Base-by-base conservation (phyloP, 331 rosid genomes). In the Telfairia occidentalis region DNA sequence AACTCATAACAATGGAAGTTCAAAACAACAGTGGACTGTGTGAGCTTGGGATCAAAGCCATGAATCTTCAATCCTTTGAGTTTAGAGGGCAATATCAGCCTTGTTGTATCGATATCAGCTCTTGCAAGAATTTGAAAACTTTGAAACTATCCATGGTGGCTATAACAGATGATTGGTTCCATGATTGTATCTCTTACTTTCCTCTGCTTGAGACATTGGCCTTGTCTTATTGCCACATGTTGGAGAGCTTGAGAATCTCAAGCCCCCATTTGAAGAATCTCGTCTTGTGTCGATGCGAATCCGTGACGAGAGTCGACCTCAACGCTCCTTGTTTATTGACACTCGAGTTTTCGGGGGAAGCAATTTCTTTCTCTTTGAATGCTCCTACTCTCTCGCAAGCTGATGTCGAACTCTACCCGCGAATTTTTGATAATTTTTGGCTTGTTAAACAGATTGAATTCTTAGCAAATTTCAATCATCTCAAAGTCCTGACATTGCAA, bases 141-240 rank as follows among this genome's bases (percentile, higher is more conserved):
- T 48, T 72, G 38, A 72, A 18, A n/a, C 53, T 72, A 4, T 26
- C 60, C 38, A 72, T 72, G 76, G 76, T 72, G 76, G 60, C 60
- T n/a, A n/a, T 72, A 72, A 26, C 61, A 72, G 76, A 50, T 72
- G 45, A 50, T 26, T 72, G 76, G 63, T n/a, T 72, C 2, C 18
- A 30, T 72, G 46, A 26, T 9, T 18, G 57, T 29, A 5, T 72
- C 45, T 28, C 24, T 49, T 16, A 72, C 9, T 38, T 72, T 30
- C 28, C 43, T 28, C 26, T 49, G 61, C 76, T 72, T 72, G 76
- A 49, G 60, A 72, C n/a, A 0, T 49, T 72, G 45, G 42, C 12
- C 8, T 5, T 72, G 19, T 26, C 61, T 49, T 21, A 72, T 72
- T 72, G 76, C 43, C 76, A 72, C 24, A 49, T 72, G 76, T 72